These are phyloP conservation scores for Colletotrichum destructivum DNA, from an alignment of 2,329 filamentous ascomycete genomes.

Conservation along the genomic window DNA sequence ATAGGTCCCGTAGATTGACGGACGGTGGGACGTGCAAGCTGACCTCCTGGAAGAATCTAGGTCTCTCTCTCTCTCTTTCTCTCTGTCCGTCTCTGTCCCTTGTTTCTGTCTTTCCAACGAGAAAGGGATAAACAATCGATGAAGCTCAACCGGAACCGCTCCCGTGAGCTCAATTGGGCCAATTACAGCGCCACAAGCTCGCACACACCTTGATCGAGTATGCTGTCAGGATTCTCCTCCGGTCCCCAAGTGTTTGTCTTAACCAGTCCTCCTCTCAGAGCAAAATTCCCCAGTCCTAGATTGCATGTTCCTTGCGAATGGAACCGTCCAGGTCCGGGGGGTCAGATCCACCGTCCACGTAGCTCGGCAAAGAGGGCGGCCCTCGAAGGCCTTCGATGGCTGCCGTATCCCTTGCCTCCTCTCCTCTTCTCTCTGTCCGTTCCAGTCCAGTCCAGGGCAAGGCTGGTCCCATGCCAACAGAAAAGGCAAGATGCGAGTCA, in stretches of 20 bases:
- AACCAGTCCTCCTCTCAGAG: background rate
- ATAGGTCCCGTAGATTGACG: background rate
- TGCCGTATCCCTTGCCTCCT: background rate
- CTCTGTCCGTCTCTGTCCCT: too few species aligned
- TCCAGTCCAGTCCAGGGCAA: background rate
- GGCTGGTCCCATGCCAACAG: constrained; percentile 7
- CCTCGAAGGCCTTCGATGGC: background rate
- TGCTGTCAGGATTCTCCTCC: background rate
- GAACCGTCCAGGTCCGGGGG: constrained; percentile 15
- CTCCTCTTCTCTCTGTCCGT: background rate
- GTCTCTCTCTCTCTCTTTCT: background rate
- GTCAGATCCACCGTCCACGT: background rate
- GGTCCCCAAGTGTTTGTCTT: too few species aligned
- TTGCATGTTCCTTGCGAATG: constrained; percentile 34
- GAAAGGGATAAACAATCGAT: constrained; percentile 15
- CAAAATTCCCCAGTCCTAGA: background rate
- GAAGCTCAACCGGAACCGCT: constrained; percentile 7
- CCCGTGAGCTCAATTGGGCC: constrained; percentile 22
- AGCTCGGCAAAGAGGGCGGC: background rate
- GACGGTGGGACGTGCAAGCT: background rate
- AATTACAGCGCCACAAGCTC: background rate
- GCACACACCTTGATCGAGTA: background rate
- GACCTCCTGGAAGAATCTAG: background rate
- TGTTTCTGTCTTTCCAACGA: background rate
- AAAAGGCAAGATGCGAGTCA: constrained; percentile 10